These are phyloP conservation scores for Puccinia hordei DNA, from an alignment of 1,284 basidiomycete species.

Conservation along the genomic window DNA sequence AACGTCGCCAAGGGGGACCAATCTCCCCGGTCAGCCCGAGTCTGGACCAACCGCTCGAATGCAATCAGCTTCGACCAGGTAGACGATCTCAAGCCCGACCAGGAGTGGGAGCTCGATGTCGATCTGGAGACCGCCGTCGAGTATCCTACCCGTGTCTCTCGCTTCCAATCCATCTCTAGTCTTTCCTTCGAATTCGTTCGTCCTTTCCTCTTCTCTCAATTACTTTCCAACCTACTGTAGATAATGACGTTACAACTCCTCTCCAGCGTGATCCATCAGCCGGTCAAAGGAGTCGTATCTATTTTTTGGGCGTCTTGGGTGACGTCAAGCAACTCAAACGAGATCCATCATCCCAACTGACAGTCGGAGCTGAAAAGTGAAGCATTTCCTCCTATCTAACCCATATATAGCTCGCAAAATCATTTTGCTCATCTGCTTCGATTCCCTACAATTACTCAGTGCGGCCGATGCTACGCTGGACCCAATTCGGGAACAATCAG, in stretches of 20 bases:
- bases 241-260: background rate
- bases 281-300: slow-evolving; percentile 29
- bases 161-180: slow-evolving; percentile 49
- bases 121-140: slow-evolving; percentile 38
- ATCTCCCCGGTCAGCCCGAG: slow-evolving; percentile 14
- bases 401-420: no score
- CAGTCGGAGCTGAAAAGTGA: slow-evolving; percentile 48
- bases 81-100: slow-evolving; percentile 33
- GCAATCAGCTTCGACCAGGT: slow-evolving; percentile 41
- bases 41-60: slow-evolving; percentile 40
- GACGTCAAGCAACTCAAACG: slow-evolving; percentile 47
- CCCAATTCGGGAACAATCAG: slow-evolving; percentile 46
- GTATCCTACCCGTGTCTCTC: slow-evolving; percentile 41
- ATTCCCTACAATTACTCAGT: background rate
- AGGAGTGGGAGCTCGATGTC: slow-evolving; percentile 40
- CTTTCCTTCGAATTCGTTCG: slow-evolving; percentile 46
- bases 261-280: slow-evolving; percentile 41
- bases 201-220: background rate
- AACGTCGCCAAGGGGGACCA: slow-evolving; percentile 30
- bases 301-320: slow-evolving; percentile 45
- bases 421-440: background rate
- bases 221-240: background rate
- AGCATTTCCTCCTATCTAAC: background rate
- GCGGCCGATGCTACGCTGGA: slow-evolving; percentile 41
- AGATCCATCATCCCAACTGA: slow-evolving; percentile 49